Evolutionary conservation across 306 rosid species (phyloP), one percentile per base, ranked within the genome.

Genomic region (Abrus precatorius): DNA sequence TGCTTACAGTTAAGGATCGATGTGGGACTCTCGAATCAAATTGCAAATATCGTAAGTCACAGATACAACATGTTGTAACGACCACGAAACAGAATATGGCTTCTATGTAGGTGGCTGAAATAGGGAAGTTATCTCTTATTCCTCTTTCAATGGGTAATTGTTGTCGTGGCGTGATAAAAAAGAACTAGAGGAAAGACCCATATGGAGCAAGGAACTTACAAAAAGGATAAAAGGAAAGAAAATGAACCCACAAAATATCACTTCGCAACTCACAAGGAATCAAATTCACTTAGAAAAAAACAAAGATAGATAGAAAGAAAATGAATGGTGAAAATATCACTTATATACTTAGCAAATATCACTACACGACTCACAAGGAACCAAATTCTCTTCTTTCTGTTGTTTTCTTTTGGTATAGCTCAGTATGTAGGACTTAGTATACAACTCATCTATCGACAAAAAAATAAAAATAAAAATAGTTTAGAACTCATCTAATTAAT

Each of bases 41-140:
- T 62, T 62, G 45, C 28, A 62, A 62, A 36, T 13, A 62, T 62
- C 69, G 5, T 55, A 56, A 1, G 41, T 20, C 59, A 53, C 30
- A 9, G 0, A 29, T 64, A 33, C 6, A 1, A 40, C 47, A 12
- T 3, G 47, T 52, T 4, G 52, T 53, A 20, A 72, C 10, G 28
- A 72, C 10, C 65, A 54, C 40, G 2, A 34, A 53, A 72, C 38
- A 38, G 9, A 53, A 36, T 1, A 72, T 14, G 28, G 40, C 6
- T 53, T 36, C 27, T 53, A 43, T 28, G 14, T 69, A 48, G 60
- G n/a, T 34, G 40, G 77, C 53, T 54, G 52, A 9, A 53, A 72
- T 71, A 34, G 34, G 63, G 52, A 52, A 71, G 40, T 40, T 3
- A 1, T 59, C 14, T 44, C 40, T 62, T 41, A 47, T 74, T 74